Evolutionary conservation across 352 stramenopile genomes (phyloP), one percentile per base, ranked within the genome.

Genomic region (Bremia lactucae): DNA sequence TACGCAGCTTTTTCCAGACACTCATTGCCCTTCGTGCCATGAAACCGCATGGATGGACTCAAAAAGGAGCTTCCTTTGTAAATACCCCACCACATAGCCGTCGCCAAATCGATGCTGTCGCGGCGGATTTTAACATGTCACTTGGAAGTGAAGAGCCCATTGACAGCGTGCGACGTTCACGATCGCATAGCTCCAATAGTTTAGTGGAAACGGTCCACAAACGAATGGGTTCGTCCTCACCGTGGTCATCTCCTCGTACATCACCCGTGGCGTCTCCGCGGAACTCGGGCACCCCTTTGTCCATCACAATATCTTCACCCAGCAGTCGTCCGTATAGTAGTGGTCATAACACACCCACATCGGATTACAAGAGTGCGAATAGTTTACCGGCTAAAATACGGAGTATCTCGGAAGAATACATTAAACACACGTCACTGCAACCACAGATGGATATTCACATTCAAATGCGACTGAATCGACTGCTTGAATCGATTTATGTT

Each of bases 361-460:
- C 68, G 14, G 69, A 82, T 20, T 55, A 78, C 16, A 56, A 67
- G 52, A 55, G 81, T 57, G 57, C 48, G 52, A 73, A 88, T 40
- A 71, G 68, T 20, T 73, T 74, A 29, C 59, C 59, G 33, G 16
- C 34, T 10, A 89, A 88, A 28, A 69, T 65, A 6, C 68, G 81
- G 20, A 88, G 77, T 45, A 68, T 87, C 13, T 90, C 77, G 10
- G 81, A 93, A 61, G 81, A 90, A 14, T 75, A 84, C 38, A 49
- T 68, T 19, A 83, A 83, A 10, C 50, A 74, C 3, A 55, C 61
- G n/a, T 24, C 72, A 25, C 44, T 51, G 6, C 71, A 88, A 39
- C 68, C 76, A 0, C 89, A 91, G 56, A 93, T 93, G 81, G 81
- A 93, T 50, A 39, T 63, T 7, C 83, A 88, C 44, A 83, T 89